Evolutionary conservation across 2,329 filamentous ascomycete genomes (phyloP).

Genomic region (Diaporthe ampelina): DNA sequence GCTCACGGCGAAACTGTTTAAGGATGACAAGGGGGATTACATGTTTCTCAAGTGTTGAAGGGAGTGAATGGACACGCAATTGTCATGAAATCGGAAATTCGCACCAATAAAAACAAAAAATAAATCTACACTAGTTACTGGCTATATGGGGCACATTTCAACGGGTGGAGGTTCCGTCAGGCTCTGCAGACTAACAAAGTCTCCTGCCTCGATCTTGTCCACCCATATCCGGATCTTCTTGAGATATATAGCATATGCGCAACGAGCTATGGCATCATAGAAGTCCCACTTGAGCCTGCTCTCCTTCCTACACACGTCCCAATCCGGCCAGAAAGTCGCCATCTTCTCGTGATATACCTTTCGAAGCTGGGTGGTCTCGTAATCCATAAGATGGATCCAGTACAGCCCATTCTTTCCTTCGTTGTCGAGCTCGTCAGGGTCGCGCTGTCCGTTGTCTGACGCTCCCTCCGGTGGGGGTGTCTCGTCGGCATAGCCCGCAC

Average conservation of each 20-base stretch:
- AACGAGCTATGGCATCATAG: not conserved
- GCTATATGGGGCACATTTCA: no score
- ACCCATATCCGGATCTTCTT: not conserved
- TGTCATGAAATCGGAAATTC: no score
- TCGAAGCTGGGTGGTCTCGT: conserved; percentile 5
- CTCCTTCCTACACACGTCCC: conserved; percentile 42
- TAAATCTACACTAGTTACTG: no score
- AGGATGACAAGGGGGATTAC: no score
- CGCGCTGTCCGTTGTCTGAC: not conserved
- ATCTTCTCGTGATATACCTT: conserved; percentile 51
- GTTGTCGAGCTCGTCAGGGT: not conserved
- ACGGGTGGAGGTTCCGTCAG: no score
- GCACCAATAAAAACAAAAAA: no score
- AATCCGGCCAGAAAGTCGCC: conserved; percentile 49
- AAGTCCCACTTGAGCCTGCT: not conserved
- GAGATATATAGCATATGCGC: not conserved
- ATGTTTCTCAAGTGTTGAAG: no score
- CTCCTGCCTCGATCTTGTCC: not conserved
- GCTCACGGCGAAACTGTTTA: no score
- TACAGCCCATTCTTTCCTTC: not conserved
- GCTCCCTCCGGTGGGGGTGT: not conserved
- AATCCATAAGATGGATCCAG: not conserved
- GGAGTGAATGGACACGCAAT: no score
- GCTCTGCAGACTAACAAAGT: not conserved
- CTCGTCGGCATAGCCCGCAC: not conserved